Base-by-base conservation (phyloP, 768 basidiomycete genomes). In the Lactarius deliciosus region DNA sequence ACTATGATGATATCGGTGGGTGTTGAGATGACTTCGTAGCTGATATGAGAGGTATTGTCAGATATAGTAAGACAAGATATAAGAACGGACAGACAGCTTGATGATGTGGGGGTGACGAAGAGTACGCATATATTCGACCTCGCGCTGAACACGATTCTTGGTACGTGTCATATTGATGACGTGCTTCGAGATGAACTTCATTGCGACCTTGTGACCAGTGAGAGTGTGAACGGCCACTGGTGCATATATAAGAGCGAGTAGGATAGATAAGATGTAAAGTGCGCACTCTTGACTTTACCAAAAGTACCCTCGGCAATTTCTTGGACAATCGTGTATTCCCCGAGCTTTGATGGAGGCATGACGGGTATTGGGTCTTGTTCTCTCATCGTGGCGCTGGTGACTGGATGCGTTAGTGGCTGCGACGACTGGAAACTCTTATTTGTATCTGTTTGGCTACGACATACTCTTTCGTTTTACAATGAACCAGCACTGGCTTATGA, bases 271-370 rank as follows among this genome's bases (percentile, higher is more conserved):
- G 59, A 65, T 28, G 32, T 2, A 38, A 54, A 43, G 41, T 30
- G 86, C 94, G 77, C 77, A 97, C 96, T 92, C 83, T 98, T 98
- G 76, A 99, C 97, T 79, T 97, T 98, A 63, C 96, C 97, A 80
- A 98, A 99, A 13, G 94, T 96, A 3, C 97, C 97, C 70, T 96
- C 94, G 22, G 96, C 96, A 66, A 98, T 90, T 70, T 96, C 94
- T 64, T 86, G 78, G 63, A 89, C 85, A 65, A 98, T 86, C 50
- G 85, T 90, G 78, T 98, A 98, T 80, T 96, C 91, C 55, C 96
- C 95, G 38, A 97, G 86, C 79, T 89, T 89, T 18, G 88, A 86
- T 11, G 88, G 80, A 15, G 89, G 79, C 72, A 80, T 85, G 47
- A 71, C 70, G 18, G 73, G 62, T 13, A 71, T 72, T 25, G 73